Evolutionary conservation across 306 rosid genomes (phyloP).

Genomic region (Cicer cuneatum): DNA sequence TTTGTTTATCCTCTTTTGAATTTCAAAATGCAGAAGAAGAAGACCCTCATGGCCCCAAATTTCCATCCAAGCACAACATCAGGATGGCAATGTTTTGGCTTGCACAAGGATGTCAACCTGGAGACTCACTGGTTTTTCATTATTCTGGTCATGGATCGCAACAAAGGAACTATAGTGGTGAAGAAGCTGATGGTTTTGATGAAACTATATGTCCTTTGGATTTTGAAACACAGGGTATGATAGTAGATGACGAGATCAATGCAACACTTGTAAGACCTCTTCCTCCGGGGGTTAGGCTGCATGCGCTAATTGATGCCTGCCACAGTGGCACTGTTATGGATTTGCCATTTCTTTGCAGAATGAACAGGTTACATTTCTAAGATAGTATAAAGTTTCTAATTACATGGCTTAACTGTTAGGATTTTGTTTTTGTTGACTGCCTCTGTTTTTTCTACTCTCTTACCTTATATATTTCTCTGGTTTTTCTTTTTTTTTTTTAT

Average conservation of each 20-base stretch:
- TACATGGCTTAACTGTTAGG: conserved; percentile 26
- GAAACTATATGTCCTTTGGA: conserved; percentile 97
- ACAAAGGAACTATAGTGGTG: conserved; percentile 86
- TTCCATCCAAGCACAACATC: conserved; percentile 78
- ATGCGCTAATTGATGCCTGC: conserved; percentile 93
- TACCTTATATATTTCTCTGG: no score
- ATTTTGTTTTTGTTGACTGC: conserved; percentile 22
- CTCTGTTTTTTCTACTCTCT: no score
- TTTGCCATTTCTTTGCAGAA: conserved; percentile 95
- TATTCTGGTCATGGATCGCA: conserved; percentile 99
- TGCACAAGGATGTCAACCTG: conserved; percentile 88
- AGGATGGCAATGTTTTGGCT: conserved; percentile 99
- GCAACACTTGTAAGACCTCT: conserved; percentile 76
- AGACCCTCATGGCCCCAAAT: conserved; percentile 72
- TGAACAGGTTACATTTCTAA: conserved; percentile 73
- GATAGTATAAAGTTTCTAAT: conserved; percentile 29
- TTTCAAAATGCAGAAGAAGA: conserved; percentile 86
- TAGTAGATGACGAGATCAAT: conserved; percentile 96
- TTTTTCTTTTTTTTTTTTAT: no score
- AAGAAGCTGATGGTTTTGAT: conserved; percentile 93
- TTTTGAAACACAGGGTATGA: conserved; percentile 99
- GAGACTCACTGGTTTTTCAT: conserved; percentile 96
- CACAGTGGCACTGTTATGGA: conserved; percentile 97
- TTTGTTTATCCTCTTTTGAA: conserved; percentile 29
- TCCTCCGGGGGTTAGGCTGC: conserved; percentile 87